phyloP scores from a whole-genome alignment of 2,329 filamentous ascomycete genomes.

The Cladosporium colombiae region DNA sequence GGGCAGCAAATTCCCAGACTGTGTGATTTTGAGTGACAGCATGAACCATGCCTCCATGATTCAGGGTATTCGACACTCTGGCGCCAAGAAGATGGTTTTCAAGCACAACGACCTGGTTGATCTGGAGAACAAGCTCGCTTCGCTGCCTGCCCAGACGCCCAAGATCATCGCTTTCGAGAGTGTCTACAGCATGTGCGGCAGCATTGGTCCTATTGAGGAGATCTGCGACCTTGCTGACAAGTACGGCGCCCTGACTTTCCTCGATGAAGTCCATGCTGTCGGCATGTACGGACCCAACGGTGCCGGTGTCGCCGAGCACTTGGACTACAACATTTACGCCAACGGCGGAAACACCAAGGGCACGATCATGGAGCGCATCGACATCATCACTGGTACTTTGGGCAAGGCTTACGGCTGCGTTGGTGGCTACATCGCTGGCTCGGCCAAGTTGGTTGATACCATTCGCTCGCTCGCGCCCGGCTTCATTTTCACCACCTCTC shows the following conservation, averaged over 20 bases:
- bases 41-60: conserved; percentile 99
- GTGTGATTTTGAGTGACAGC: conserved; percentile 96
- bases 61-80: conserved; percentile 95
- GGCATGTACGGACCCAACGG: conserved; percentile 98
- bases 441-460: conserved; percentile 80
- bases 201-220: conserved; percentile 89
- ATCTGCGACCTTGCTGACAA: conserved; percentile 97
- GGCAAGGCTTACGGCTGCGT: conserved; percentile 98
- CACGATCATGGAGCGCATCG: conserved; percentile 91
- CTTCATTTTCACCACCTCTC: conserved; percentile 98
- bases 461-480: conserved; percentile 93
- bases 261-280: conserved; percentile 98
- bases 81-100: conserved; percentile 96
- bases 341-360: conserved; percentile 73
- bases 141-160: conserved; percentile 78
- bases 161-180: conserved; percentile 99
- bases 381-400: conserved; percentile 96
- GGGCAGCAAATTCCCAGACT: conserved; percentile 94
- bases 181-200: conserved; percentile 99
- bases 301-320: conserved; percentile 93
- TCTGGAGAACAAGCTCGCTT: conserved; percentile 86
- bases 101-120: conserved; percentile 97
- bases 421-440: conserved; percentile 95
- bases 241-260: conserved; percentile 95
- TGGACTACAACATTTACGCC: conserved; percentile 86